Conservation (phyloP, 2,329 filamentous ascomycete species). For the Arthrobotrys iridis region DNA sequence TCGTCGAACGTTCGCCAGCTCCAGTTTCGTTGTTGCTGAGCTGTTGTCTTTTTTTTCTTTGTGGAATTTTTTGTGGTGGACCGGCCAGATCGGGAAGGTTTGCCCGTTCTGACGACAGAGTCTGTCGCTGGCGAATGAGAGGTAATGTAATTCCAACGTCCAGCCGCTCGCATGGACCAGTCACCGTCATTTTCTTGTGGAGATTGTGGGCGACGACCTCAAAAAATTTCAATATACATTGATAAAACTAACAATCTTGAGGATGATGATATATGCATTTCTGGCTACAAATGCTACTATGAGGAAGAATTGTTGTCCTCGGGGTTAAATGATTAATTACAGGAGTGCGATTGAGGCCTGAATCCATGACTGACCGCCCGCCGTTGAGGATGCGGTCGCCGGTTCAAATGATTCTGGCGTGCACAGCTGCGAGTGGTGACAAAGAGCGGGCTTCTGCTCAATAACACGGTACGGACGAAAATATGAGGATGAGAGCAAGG, state of each 20-base stretch:
- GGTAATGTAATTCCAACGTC: slow-evolving; percentile 41
- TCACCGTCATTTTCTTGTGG: no score
- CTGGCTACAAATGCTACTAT: background rate
- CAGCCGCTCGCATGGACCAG: background rate
- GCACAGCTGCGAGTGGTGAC: no score
- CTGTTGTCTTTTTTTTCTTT: slow-evolving; percentile 55
- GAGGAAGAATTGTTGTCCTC: background rate
- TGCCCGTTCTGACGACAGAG: slow-evolving; percentile 1
- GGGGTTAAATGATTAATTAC: background rate
- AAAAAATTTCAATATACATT: no score
- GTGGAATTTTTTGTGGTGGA: slow-evolving; percentile 50
- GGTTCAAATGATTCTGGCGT: background rate
- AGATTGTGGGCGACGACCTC: no score
- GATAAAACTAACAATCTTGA: no score
- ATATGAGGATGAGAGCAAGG: no score
- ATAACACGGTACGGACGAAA: no score
- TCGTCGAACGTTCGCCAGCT: slow-evolving; percentile 26
- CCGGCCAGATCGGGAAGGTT: slow-evolving; percentile 39
- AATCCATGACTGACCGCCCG: background rate
- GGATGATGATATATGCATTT: no score
- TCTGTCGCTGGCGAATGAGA: slow-evolving; percentile 38
- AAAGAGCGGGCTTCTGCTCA: no score
- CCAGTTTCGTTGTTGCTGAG: slow-evolving; percentile 52
- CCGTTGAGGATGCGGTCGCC: background rate
- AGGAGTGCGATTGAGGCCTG: background rate